Base-by-base conservation (phyloP, 75 land plant species). In the Picea sitchensis region DNA sequence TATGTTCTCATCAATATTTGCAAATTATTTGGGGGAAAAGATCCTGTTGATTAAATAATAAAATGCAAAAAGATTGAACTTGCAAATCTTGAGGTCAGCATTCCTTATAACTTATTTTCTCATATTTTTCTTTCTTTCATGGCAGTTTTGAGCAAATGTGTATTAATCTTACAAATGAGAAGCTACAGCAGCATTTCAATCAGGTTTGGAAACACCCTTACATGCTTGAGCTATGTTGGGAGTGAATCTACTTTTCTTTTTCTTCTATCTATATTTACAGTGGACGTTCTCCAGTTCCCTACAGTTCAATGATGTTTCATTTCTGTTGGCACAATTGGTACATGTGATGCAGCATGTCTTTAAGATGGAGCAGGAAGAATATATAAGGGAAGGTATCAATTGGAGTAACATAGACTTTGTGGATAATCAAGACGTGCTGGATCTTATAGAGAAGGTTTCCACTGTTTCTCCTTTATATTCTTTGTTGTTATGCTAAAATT, bases 321-420 rank as follows among this genome's bases (percentile, higher is more conserved):
- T 58, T 32, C 14, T 78, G 75, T 32, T 78, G 18, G 20, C 36
- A 11, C 30, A 51, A 21, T 80, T 44, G 15, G 18, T 67, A 30
- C 36, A 12, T 26, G 61, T 76, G 57, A 59, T 77, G 73, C 94
- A 96, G 98, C 98, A 96, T 87, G 98, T 96, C n/a, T 94, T 94
- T 79, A 96, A 95, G 83, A 94, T 92, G 96, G 96, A 94, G 83
- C 98, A 95, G 82, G 98, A 95, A 77, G 98, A 95, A 64, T 95
- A 95, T 77, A 93, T 90, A 73, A 93, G 85, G 62, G 98, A 95
- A 84, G 96, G 92, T 44, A 96, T 96, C 51, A 82, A 96, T 79
- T 96, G 98, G 98, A 96, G 98, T 78, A 94, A 94, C 75, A 89
- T 96, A 59, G 97, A 96, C 44, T 96, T 96, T 82, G 94, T 94